Evolutionary conservation across 164 flowering plant genomes (phyloP).

Genomic region (Paratinospora sagittata): DNA sequence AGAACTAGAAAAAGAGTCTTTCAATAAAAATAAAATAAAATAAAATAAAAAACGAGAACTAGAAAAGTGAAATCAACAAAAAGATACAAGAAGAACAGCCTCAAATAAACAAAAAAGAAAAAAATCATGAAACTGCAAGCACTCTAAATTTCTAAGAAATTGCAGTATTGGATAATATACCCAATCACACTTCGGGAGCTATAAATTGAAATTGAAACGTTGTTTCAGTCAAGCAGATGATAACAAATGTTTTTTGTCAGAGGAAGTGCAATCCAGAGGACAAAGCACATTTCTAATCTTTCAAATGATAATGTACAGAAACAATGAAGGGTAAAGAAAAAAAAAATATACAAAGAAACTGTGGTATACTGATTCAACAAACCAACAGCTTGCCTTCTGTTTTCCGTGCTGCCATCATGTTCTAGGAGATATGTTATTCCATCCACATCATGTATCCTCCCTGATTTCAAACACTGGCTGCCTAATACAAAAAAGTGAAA

Average conservation of each 20-base stretch:
- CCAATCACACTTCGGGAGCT: neutral
- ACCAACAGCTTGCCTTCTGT: neutral
- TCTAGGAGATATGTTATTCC: no score
- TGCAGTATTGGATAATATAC: neutral
- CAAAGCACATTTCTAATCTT: slow-evolving; percentile 1
- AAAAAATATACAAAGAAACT: neutral
- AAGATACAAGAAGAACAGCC: no score
- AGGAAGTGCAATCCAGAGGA: neutral
- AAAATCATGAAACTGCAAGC: no score
- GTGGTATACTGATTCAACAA: neutral
- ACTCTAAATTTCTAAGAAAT: neutral
- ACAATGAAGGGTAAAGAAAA: neutral
- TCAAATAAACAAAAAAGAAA: no score
- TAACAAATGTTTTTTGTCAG: neutral
- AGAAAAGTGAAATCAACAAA: neutral
- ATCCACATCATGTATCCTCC: neutral
- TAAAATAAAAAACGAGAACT: no score
- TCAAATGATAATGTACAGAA: slow-evolving; percentile 1
- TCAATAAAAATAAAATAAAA: no score
- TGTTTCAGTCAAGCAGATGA: no score
- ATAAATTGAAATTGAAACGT: neutral
- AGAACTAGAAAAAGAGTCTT: no score
- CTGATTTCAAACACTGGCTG: neutral
- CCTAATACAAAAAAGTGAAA: neutral
- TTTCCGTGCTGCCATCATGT: neutral